Evolutionary conservation across 2,329 filamentous ascomycete genomes (phyloP).

Genomic region (Trematosphaeria pertusa): DNA sequence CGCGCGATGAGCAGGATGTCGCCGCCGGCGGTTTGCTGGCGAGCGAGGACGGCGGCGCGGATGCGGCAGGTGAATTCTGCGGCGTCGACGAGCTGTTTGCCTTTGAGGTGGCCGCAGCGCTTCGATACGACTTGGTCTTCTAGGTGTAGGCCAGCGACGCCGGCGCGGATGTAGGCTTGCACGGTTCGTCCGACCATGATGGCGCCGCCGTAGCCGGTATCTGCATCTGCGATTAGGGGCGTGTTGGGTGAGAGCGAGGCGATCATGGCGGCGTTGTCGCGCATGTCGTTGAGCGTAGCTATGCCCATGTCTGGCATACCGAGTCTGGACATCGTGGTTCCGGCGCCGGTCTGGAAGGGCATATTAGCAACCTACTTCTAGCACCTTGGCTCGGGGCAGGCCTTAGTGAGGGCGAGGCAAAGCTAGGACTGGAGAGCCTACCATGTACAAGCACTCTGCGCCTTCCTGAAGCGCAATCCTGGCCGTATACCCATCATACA

Average conservation of each 20-base stretch:
- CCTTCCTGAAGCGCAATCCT: conserved; percentile 68
- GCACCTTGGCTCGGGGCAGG: too few relatives aligned
- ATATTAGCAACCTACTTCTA: too few relatives aligned
- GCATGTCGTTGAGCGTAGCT: conserved; percentile 69
- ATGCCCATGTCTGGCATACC: conserved; percentile 70
- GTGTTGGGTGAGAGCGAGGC: conserved; percentile 62
- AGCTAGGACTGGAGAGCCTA: conserved; percentile 39
- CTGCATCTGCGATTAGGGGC: conserved; percentile 68
- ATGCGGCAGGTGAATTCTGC: conserved; percentile 64
- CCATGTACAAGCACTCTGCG: conserved; percentile 73
- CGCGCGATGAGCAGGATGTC: conserved; percentile 71
- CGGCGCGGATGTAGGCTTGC: conserved; percentile 59
- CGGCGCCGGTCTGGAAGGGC: conserved; percentile 63
- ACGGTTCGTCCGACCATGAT: conserved; percentile 60
- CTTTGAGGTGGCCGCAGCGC: conserved; percentile 68
- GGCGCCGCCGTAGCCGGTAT: conserved; percentile 61
- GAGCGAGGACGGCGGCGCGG: conserved; percentile 60
- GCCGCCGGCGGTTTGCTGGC: conserved; percentile 54
- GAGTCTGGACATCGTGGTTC: conserved; percentile 66
- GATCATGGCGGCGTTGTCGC: conserved; percentile 69
- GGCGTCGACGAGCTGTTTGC: conserved; percentile 64
- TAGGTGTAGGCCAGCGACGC: conserved; percentile 67
- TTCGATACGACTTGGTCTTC: conserved; percentile 71
- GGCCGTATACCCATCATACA: conserved; percentile 73
- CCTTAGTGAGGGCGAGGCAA: too few relatives aligned